phyloP scores from a whole-genome alignment of 768 basidiomycete species.

The Suillus tomentosus region DNA sequence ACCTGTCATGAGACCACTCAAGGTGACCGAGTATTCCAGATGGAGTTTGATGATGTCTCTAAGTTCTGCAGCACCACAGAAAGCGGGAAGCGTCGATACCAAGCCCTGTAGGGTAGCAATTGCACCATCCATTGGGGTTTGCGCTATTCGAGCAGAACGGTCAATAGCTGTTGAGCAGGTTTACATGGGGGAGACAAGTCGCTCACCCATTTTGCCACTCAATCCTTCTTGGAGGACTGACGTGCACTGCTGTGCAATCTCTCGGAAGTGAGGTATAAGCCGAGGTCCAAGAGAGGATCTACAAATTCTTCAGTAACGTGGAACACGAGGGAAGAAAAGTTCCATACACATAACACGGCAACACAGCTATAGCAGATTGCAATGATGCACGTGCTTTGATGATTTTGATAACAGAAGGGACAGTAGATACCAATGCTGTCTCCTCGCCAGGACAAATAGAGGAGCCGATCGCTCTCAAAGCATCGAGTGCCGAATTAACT shows the following conservation, averaged over 20 bases:
- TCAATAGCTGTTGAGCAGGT: not conserved
- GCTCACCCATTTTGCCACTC: slow-evolving; percentile 33
- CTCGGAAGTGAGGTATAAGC: slow-evolving; percentile 81
- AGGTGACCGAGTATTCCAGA: slow-evolving; percentile 40
- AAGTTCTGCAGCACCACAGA: slow-evolving; percentile 71
- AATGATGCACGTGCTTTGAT: slow-evolving; percentile 43
- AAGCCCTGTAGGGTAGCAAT: slow-evolving; percentile 64
- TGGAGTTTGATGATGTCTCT: slow-evolving; percentile 57
- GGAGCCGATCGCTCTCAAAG: slow-evolving; percentile 58
- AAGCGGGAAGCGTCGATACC: slow-evolving; percentile 75
- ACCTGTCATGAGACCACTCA: slow-evolving; percentile 34
- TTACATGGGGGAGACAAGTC: not conserved
- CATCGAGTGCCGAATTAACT: slow-evolving; percentile 52
- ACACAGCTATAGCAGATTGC: slow-evolving; percentile 49
- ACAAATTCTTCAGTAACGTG: slow-evolving; percentile 16
- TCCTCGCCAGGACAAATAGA: slow-evolving; percentile 72
- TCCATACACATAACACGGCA: slow-evolving; percentile 65
- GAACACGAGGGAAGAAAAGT: not conserved
- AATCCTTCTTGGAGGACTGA: slow-evolving; percentile 45
- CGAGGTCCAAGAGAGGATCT: slow-evolving; percentile 84
- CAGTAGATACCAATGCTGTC: slow-evolving; percentile 51
- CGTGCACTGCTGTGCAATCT: slow-evolving; percentile 63
- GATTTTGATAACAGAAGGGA: slow-evolving; percentile 59
- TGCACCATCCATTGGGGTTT: slow-evolving; percentile 26
- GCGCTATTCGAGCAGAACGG: not conserved